These are phyloP conservation scores for Mortierella sp. DNA, from an alignment of 371 early-diverging fungal species.

Conservation along the genomic window DNA sequence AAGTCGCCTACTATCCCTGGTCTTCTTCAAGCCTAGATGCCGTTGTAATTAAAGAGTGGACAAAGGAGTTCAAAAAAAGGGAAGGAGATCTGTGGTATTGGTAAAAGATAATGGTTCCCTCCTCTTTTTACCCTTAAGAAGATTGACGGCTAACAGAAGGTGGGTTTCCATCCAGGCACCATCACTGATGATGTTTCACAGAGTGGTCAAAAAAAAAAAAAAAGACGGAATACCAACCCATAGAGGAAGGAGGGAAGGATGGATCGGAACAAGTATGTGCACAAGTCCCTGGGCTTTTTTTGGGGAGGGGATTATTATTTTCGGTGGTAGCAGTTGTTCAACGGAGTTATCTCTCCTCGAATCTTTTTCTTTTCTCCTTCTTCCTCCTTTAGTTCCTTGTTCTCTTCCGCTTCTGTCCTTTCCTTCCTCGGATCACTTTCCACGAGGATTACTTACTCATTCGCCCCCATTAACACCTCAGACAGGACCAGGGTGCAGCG, in stretches of 20 bases:
- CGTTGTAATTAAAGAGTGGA: too few relatives aligned
- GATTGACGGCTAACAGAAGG: not conserved
- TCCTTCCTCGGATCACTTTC: not conserved
- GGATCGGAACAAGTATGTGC: too few relatives aligned
- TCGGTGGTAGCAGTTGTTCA: not conserved
- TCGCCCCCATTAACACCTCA: not conserved
- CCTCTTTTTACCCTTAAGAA: too few relatives aligned
- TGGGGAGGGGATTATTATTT: not conserved
- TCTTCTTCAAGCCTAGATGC: constrained; percentile 16
- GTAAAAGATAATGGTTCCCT: not conserved
- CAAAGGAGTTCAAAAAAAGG: too few relatives aligned
- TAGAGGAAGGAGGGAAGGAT: too few relatives aligned
- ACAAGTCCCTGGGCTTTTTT: too few relatives aligned
- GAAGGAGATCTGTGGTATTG: not conserved
- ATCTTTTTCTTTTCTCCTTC: not conserved
- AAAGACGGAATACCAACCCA: too few relatives aligned
- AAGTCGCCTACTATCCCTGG: constrained; percentile 44
- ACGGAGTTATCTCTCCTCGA: not conserved
- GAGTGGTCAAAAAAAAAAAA: too few relatives aligned
- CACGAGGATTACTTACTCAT: not conserved
- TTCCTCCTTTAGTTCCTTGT: not conserved
- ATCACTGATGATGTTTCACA: too few relatives aligned
- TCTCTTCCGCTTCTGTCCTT: not conserved
- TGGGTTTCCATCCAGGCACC: not conserved
- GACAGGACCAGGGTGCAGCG: not conserved